phyloP scores from a whole-genome alignment of 1,139 yeast genomes.

The Pichia sp. region DNA sequence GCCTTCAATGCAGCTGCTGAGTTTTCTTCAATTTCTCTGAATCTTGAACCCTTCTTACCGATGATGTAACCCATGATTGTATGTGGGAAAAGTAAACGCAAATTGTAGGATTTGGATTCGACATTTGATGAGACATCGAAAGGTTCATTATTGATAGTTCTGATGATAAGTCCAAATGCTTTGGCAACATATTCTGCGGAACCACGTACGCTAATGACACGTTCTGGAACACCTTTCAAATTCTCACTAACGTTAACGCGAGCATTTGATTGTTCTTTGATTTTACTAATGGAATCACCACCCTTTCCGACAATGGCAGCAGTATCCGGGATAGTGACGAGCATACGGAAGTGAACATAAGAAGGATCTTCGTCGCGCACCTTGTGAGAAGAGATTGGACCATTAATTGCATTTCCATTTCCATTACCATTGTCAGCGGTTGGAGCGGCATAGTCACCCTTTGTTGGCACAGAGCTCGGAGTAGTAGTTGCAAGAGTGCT shows the following conservation, averaged over 20 bases:
- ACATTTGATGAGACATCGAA: slow-evolving; percentile 56
- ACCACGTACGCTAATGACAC: slow-evolving; percentile 73
- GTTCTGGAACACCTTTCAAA: slow-evolving; percentile 63
- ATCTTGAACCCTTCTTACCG: slow-evolving; percentile 69
- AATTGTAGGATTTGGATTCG: slow-evolving; percentile 46
- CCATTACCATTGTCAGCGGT: not conserved
- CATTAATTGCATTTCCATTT: slow-evolving; percentile 12
- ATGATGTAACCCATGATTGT: slow-evolving; percentile 76
- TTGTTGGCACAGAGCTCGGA: slow-evolving; percentile 10
- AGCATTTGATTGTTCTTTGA: slow-evolving; percentile 60
- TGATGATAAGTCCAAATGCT: slow-evolving; percentile 69
- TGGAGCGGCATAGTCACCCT: slow-evolving; percentile 7
- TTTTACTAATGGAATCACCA: slow-evolving; percentile 62
- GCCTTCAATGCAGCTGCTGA: slow-evolving; percentile 79
- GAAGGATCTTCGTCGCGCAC: slow-evolving; percentile 46
- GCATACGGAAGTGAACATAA: slow-evolving; percentile 62
- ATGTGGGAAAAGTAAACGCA: slow-evolving; percentile 70
- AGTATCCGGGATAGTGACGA: slow-evolving; percentile 74
- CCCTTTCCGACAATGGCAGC: slow-evolving; percentile 69
- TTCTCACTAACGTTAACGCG: slow-evolving; percentile 75
- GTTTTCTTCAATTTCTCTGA: slow-evolving; percentile 75
- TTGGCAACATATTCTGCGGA: slow-evolving; percentile 74
- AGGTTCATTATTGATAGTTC: slow-evolving; percentile 63
- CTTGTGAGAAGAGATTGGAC: slow-evolving; percentile 26
- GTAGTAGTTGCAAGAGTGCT: not conserved